phyloP scores from a whole-genome alignment of 2,329 filamentous ascomycete genomes.

The Xylariaceae sp. region DNA sequence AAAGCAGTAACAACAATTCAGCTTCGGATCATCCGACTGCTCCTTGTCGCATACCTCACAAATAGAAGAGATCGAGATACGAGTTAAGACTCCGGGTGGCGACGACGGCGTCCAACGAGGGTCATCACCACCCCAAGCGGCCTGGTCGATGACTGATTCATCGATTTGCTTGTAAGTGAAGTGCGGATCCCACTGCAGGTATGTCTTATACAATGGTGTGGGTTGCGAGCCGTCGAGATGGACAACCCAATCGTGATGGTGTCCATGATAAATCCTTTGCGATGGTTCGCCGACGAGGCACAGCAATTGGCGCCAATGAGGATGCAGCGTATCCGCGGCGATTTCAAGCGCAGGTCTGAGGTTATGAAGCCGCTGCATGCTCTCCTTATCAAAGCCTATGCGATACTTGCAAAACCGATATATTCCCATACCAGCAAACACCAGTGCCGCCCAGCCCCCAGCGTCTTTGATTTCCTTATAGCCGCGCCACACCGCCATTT shows the following conservation, averaged over 20 bases:
- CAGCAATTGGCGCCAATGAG: slow-evolving; percentile 49
- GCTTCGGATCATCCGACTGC: slow-evolving; percentile 46
- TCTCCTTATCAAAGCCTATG: slow-evolving; percentile 47
- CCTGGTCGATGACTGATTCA: slow-evolving; percentile 45
- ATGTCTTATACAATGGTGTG: slow-evolving; percentile 42
- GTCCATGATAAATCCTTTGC: slow-evolving; percentile 40
- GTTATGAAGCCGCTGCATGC: slow-evolving; percentile 43
- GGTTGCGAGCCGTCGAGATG: slow-evolving; percentile 37
- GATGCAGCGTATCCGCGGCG: slow-evolving; percentile 49
- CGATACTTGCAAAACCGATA: slow-evolving; percentile 60
- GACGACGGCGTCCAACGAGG: slow-evolving; percentile 39
- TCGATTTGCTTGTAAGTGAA: slow-evolving; percentile 48
- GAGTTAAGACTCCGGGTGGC: slow-evolving; percentile 18
- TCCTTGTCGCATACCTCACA: slow-evolving; percentile 44
- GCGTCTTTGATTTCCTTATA: slow-evolving; percentile 56
- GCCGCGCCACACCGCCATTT: slow-evolving; percentile 49
- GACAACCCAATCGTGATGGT: slow-evolving; percentile 51
- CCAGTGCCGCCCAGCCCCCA: slow-evolving; percentile 52
- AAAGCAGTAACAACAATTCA: slow-evolving; percentile 51
- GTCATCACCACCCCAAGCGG: slow-evolving; percentile 46
- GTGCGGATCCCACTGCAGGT: slow-evolving; percentile 42
- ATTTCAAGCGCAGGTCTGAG: slow-evolving; percentile 47
- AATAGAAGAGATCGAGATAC: slow-evolving; percentile 22
- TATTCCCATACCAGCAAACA: slow-evolving; percentile 55
- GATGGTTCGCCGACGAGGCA: slow-evolving; percentile 42